Conservation (phyloP, 148 eudicot genomes). For the Vaccinium darrowii region DNA sequence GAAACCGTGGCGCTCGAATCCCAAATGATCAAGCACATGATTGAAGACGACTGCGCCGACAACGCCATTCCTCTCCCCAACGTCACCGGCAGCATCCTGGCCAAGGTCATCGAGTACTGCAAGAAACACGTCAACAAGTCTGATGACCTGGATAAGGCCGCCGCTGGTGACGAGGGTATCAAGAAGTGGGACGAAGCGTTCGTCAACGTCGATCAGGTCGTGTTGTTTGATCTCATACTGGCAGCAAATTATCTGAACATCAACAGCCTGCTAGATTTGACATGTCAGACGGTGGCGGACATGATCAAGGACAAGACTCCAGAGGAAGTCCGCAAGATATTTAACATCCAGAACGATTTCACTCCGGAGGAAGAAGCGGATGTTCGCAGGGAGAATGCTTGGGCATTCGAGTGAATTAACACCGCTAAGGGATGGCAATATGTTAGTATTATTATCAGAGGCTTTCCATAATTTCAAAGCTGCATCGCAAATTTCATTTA, state of each 20-base stretch:
- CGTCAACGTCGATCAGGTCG: slow-evolving; percentile 46
- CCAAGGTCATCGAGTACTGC: slow-evolving; percentile 5
- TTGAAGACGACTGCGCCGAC: slow-evolving; percentile 25
- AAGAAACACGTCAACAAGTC: slow-evolving; percentile 33
- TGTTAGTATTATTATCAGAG: too few species aligned
- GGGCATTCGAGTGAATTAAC: slow-evolving; percentile 55
- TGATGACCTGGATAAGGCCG: slow-evolving; percentile 18
- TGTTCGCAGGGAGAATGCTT: slow-evolving; percentile 58
- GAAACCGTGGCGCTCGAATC: slow-evolving; percentile 26
- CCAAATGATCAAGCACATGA: slow-evolving; percentile 29
- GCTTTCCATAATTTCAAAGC: background rate
- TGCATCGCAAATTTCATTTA: background rate
- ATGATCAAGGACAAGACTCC: slow-evolving; percentile 74
- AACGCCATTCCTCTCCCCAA: slow-evolving; percentile 22
- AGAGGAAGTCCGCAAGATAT: slow-evolving; percentile 61
- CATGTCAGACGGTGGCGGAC: slow-evolving; percentile 68
- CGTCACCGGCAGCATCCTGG: slow-evolving; percentile 5
- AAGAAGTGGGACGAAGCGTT: slow-evolving; percentile 51
- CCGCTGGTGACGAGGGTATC: slow-evolving; percentile 29
- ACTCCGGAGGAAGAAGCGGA: slow-evolving; percentile 63
- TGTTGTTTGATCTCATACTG: slow-evolving; percentile 57
- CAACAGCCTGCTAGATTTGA: slow-evolving; percentile 57
- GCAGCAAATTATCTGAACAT: slow-evolving; percentile 66
- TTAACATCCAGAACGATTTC: slow-evolving; percentile 60
- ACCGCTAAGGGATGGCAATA: background rate